Evolutionary conservation across 768 basidiomycete genomes (phyloP).

Genomic region (Mycena olivaceomarginata): DNA sequence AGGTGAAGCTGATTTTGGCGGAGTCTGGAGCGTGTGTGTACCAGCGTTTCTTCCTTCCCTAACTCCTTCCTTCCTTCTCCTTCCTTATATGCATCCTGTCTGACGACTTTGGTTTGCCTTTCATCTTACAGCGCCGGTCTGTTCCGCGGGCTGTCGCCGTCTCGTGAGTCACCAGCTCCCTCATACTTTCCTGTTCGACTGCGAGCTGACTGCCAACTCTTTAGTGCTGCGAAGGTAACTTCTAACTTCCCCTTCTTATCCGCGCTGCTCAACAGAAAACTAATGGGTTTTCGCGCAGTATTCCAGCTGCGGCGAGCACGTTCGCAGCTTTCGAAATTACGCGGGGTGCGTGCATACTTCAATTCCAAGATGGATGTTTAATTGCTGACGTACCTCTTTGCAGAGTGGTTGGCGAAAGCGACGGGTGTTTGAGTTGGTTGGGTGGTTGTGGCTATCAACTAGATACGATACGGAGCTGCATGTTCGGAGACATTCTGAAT

Average conservation of each 20-base stretch:
- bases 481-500: no score
- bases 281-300: conserved; percentile 63
- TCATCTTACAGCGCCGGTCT: conserved; percentile 69
- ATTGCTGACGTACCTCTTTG: background rate
- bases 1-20: conserved; percentile 78
- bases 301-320: conserved; percentile 93
- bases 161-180: conserved; percentile 68
- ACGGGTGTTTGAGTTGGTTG: conserved; percentile 56
- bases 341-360: conserved; percentile 68
- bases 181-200: background rate
- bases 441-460: background rate
- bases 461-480: background rate
- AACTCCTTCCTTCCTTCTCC: background rate
- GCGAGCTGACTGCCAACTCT: background rate
- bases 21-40: conserved; percentile 86
- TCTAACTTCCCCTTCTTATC: background rate
- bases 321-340: conserved; percentile 94
- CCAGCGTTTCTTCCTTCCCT: background rate
- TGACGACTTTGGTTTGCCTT: background rate
- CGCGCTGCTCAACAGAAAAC: background rate
- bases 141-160: conserved; percentile 86
- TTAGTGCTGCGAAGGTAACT: conserved; percentile 79
- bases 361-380: background rate
- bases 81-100: background rate
- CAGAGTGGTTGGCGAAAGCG: conserved; percentile 60